Percentiles rank a stretch among this genome's conserved stretches.
phyloP scores from a whole-genome alignment of 2,329 filamentous ascomycete species.

The Monilinia polystroma region DNA sequence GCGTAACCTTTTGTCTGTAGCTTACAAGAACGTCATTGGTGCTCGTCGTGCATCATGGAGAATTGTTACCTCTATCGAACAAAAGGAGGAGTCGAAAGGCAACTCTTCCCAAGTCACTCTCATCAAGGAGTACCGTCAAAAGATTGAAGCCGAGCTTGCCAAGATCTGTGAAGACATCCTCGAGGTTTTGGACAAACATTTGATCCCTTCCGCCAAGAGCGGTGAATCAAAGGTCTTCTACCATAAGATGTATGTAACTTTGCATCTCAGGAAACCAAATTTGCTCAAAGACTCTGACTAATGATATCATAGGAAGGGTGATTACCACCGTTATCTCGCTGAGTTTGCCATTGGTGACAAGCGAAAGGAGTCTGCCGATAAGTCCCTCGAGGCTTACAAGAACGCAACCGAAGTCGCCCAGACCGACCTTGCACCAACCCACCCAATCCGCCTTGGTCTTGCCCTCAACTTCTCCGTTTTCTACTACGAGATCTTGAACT shows the following conservation, averaged over 20 bases:
- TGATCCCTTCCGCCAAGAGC: constrained; percentile 90
- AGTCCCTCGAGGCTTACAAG: constrained; percentile 98
- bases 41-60: constrained; percentile 96
- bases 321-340: constrained; percentile 98
- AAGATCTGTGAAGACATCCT: constrained; percentile 98
- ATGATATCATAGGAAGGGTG: constrained; percentile 76
- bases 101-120: constrained; percentile 84
- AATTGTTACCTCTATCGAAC: constrained; percentile 97
- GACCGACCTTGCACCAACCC: constrained; percentile 94
- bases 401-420: constrained; percentile 97
- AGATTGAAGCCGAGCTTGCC: constrained; percentile 94
- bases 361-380: constrained; percentile 91
- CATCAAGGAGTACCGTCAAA: constrained; percentile 98
- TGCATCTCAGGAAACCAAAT: background rate
- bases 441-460: constrained; percentile 96
- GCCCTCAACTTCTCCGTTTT: constrained; percentile 99
- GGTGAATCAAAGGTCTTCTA: constrained; percentile 99
- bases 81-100: constrained; percentile 99
- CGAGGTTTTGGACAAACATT: constrained; percentile 87
- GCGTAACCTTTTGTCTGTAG: constrained; percentile 94
- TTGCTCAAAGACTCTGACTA: constrained; percentile 7
- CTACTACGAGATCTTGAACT: constrained; percentile 99
- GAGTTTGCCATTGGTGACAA: constrained; percentile 94
- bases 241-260: constrained; percentile 85
- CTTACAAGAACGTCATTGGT: constrained; percentile 99